These are phyloP conservation scores for Pisolithus tinctorius DNA, from an alignment of 768 basidiomycete species.

Conservation along the genomic window DNA sequence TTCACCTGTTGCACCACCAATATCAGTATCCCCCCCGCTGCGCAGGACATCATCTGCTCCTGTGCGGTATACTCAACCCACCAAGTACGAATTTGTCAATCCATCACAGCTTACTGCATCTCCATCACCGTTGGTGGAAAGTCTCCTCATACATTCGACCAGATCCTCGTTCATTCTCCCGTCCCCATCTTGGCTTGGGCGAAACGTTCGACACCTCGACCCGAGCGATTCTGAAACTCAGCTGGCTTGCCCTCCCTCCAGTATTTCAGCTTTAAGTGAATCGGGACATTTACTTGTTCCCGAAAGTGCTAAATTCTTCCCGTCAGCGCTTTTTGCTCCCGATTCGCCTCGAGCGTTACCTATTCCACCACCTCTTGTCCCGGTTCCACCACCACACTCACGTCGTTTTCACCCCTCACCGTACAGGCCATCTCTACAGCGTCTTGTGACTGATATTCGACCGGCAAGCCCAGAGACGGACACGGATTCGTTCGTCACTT, in stretches of 20 bases:
- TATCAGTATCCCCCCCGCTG: constrained; percentile 18
- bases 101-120: constrained; percentile 45
- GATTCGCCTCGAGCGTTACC: constrained; percentile 36
- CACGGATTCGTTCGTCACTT: constrained; percentile 32
- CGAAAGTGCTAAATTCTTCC: constrained; percentile 23
- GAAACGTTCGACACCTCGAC: constrained; percentile 43
- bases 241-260: constrained; percentile 20
- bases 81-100: constrained; percentile 40
- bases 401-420: constrained; percentile 18
- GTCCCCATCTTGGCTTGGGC: constrained; percentile 55
- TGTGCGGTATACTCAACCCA: constrained; percentile 17
- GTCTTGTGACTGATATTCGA: constrained; percentile 21
- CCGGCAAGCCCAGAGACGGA: constrained; percentile 26
- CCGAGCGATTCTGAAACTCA: constrained; percentile 15
- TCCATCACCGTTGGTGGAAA: constrained; percentile 30
- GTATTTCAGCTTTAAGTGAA: constrained; percentile 27
- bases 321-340: constrained; percentile 31
- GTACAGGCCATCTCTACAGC: constrained; percentile 21
- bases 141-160: constrained; percentile 31
- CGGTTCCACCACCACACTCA: constrained; percentile 23
- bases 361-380: constrained; percentile 30
- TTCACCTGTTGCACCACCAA: constrained; percentile 13
- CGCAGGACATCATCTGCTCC: constrained; percentile 24
- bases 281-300: constrained; percentile 23
- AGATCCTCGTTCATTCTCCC: constrained; percentile 39